Evolutionary conservation across 805 yeast genomes (phyloP).

Genomic region (Ogataea thermomethanolica): DNA sequence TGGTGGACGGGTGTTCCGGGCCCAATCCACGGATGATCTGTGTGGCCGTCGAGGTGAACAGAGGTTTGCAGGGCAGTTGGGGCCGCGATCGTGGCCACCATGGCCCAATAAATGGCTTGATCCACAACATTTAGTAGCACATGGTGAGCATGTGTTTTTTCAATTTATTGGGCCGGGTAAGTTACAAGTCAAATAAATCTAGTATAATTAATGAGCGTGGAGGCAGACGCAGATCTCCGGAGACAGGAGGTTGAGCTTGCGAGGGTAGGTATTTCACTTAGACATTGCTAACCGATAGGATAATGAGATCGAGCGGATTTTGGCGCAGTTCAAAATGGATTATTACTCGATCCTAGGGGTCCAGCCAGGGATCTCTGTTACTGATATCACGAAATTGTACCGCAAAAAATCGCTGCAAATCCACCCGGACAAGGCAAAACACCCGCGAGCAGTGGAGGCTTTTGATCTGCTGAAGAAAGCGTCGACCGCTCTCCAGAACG

Average conservation of each 20-base stretch:
- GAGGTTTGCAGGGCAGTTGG: not conserved
- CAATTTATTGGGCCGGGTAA: conserved; percentile 8
- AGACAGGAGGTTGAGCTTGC: conserved; percentile 21
- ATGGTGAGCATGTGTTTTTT: conserved; percentile 11
- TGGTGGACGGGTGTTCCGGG: conserved; percentile 6
- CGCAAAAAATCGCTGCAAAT: conserved; percentile 59
- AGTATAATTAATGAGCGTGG: conserved; percentile 2
- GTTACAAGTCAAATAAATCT: not conserved
- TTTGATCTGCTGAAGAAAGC: conserved; percentile 60
- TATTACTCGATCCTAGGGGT: conserved; percentile 51
- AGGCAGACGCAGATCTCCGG: conserved; percentile 7
- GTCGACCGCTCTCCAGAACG: conserved; percentile 39
- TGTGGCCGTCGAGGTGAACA: not conserved
- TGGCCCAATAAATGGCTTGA: no score
- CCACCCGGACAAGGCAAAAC: conserved; percentile 64
- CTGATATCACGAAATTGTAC: conserved; percentile 44
- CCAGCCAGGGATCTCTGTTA: conserved; percentile 38
- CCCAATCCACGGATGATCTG: not conserved
- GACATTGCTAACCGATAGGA: conserved; percentile 32
- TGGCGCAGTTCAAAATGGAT: conserved; percentile 46
- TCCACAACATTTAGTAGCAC: conserved; percentile 1
- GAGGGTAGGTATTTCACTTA: conserved; percentile 14
- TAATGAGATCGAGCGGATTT: conserved; percentile 53
- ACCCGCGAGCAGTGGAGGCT: conserved; percentile 59
- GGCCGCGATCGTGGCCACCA: not conserved